Evolutionary conservation across 257 asterid species (phyloP), one percentile per base, ranked within the genome.

Genomic region (Lycium ferocissimum): DNA sequence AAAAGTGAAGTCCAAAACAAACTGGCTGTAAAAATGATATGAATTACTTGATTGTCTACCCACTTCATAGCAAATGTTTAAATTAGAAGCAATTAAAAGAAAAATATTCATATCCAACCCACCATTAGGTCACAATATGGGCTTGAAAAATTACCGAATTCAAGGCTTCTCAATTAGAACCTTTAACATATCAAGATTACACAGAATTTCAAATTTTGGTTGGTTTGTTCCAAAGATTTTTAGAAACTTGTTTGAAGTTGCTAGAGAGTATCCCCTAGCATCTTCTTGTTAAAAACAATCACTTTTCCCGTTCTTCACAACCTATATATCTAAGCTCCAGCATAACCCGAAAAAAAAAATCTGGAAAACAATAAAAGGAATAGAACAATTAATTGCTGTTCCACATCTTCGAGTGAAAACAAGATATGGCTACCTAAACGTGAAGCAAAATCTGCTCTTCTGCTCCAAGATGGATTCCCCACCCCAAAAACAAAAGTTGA

Each of bases 401-500:
- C 59, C 59, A 73, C 54, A 47, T 26, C 59, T 20, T 20, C 1
- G 80, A 13, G 59, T 73, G 80, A 73, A 47, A 73, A 45, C 40
- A 73, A 73, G 80, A 20, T 12, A 76, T 76, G 37, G 59, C 59
- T 47, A 47, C 80, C 59, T 45, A 76, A 14, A 14, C 37, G n/a
- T 12, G 58, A 76, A 76, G 22, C 47, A 51, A 76, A 51, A n/a
- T 76, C 43, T 22, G 51, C 8, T 47, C n/a, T 20, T 47, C 40
- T 47, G 59, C 80, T 73, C 10, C 11, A 51, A 73, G 59, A 4
- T 45, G 59, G 80, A 73, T 20, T 45, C 63, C 54, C 40, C 61
- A 76, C 20, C 33, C 62, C 62, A 14, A 76, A 76, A 76, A 49
- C 45, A n/a, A 76, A 76, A 76, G 81, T 76, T 76, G 81, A 75